A percentile compares a stretch with the other conserved stretches of the same genome.
These are phyloP conservation scores for Trifolium fragiferum DNA, from an alignment of 306 rosid genomes.

Conservation along the genomic window DNA sequence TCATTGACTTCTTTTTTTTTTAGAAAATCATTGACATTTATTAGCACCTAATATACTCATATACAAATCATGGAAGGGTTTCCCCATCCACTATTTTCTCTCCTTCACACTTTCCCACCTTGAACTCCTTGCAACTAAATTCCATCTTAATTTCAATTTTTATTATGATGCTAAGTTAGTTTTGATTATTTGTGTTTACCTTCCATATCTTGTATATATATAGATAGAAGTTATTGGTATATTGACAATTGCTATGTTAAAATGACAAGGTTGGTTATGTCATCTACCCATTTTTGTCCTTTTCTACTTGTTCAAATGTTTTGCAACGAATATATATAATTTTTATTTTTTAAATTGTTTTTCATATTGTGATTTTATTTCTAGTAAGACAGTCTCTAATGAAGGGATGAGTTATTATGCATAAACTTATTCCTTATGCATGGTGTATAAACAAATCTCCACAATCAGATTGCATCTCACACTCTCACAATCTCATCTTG, in stretches of 20 bases:
- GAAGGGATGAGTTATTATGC: too few relatives aligned
- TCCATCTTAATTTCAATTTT: conserved; percentile 51
- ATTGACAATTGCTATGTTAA: conserved; percentile 41
- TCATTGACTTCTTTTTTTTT: too few relatives aligned
- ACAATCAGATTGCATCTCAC: too few relatives aligned
- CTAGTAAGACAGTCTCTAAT: too few relatives aligned
- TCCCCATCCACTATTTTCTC: conserved; percentile 79
- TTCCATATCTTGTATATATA: conserved; percentile 16
- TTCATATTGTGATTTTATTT: too few relatives aligned
- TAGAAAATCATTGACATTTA: too few relatives aligned
- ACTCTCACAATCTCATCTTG: too few relatives aligned
- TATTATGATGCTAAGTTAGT: background rate
- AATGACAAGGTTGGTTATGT: conserved; percentile 30
- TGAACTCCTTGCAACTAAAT: conserved; percentile 60
- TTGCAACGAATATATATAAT: background rate
- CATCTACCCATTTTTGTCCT: conserved; percentile 20
- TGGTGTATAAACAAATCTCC: too few relatives aligned
- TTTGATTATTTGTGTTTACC: conserved; percentile 22
- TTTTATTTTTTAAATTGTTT: too few relatives aligned
- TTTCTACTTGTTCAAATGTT: conserved; percentile 16
- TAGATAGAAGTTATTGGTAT: conserved; percentile 7
- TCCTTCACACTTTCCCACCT: conserved; percentile 74
- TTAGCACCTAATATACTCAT: too few relatives aligned
- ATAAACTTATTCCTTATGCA: too few relatives aligned
- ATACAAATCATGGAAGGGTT: conserved; percentile 70